phyloP scores from a whole-genome alignment of 306 rosid genomes.

The Sesbania bispinosa region DNA sequence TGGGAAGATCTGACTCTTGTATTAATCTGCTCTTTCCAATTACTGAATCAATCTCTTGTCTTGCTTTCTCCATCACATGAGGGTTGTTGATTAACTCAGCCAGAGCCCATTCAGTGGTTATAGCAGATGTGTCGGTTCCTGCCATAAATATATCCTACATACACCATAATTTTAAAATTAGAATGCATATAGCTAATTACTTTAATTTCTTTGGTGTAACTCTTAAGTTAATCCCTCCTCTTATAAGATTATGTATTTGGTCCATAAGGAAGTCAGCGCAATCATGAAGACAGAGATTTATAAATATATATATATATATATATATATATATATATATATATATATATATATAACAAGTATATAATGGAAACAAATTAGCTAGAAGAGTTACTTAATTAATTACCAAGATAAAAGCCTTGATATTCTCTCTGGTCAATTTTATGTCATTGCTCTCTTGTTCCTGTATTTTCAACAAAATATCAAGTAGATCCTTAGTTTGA shows the following conservation, averaged over 20 bases:
- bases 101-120: conserved; percentile 50
- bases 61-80: conserved; percentile 55
- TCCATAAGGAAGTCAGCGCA: too few relatives aligned
- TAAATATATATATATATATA: too few relatives aligned
- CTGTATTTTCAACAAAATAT: conserved; percentile 43
- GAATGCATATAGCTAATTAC: not conserved
- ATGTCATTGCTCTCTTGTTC: conserved; percentile 45
- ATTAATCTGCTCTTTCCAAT: conserved; percentile 39
- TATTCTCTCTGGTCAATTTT: conserved; percentile 42
- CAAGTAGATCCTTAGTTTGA: conserved; percentile 43
- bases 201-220: too few relatives aligned
- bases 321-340: too few relatives aligned
- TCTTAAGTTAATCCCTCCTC: too few relatives aligned
- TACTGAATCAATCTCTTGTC: conserved; percentile 48
- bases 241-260: too few relatives aligned
- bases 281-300: not conserved
- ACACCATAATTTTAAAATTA: not conserved
- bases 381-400: too few relatives aligned
- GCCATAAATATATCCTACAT: conserved; percentile 50
- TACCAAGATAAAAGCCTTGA: conserved; percentile 69
- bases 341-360: too few relatives aligned
- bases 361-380: too few relatives aligned
- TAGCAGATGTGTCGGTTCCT: conserved; percentile 53
- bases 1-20: conserved; percentile 52
- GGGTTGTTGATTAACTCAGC: conserved; percentile 63